Conservation (phyloP, 495 filamentous ascomycete genomes). For the Aspergillus diversus region DNA sequence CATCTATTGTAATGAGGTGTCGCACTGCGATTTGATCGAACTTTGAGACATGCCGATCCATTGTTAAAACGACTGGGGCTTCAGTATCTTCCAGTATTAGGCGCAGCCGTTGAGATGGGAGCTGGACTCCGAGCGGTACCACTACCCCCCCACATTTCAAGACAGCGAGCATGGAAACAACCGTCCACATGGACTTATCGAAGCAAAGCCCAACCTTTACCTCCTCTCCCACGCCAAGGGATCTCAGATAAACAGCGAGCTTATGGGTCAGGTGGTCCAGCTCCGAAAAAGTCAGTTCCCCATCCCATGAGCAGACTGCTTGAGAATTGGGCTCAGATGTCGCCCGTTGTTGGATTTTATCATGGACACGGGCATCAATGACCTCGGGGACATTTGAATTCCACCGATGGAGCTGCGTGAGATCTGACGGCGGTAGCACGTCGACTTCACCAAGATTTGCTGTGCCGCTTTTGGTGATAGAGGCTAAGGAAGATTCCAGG, state of each 20-base stretch:
- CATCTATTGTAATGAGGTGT: constrained; percentile 4
- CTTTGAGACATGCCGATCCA: constrained; percentile 2
- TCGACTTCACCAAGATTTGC: constrained; percentile 2
- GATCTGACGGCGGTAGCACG: constrained; percentile 1
- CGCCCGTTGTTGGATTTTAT: constrained; percentile 7
- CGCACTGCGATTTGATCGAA: neutral
- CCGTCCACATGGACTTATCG: constrained; percentile 46
- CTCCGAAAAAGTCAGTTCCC: constrained; percentile 38
- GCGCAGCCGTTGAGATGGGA: constrained; percentile 49
- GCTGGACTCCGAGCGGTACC: constrained; percentile 48
- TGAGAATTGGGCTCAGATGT: neutral
- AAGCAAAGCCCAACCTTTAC: constrained; percentile 44
- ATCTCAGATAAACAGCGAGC: constrained; percentile 23
- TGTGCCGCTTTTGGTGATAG: neutral
- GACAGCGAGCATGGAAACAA: constrained; percentile 46
- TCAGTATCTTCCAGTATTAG: constrained; percentile 43
- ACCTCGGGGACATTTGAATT: neutral
- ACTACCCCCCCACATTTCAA: constrained; percentile 52
- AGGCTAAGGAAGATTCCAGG: constrained; percentile 4
- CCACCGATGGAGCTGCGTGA: constrained; percentile 4
- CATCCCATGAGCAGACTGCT: constrained; percentile 31
- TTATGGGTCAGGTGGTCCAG: constrained; percentile 34
- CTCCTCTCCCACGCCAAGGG: constrained; percentile 9
- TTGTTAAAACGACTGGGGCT: constrained; percentile 14
- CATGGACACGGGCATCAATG: constrained; percentile 3